Evolutionary conservation across 805 yeast genomes (phyloP).

Genomic region (Teunomyces panamensis): DNA sequence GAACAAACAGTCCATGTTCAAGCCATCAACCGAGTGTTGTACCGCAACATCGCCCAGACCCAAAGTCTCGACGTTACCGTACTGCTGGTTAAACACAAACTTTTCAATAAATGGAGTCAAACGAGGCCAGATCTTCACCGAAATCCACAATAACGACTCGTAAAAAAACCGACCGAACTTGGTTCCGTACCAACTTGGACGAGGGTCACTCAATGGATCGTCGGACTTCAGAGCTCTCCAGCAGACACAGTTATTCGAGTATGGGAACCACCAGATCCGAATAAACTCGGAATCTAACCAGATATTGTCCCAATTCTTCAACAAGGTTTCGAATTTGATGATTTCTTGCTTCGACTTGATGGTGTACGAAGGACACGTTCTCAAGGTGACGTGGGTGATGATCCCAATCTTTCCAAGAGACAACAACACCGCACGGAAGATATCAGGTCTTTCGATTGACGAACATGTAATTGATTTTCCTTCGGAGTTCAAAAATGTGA

Average conservation of each 20-base stretch:
- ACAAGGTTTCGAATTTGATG: constrained; percentile 68
- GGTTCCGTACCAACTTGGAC: constrained; percentile 85
- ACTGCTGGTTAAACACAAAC: constrained; percentile 82
- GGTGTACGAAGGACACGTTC: constrained; percentile 82
- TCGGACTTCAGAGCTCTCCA: constrained; percentile 86
- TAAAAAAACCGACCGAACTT: constrained; percentile 73
- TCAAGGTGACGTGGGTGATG: constrained; percentile 77
- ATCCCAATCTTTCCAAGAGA: constrained; percentile 92
- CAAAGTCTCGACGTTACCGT: constrained; percentile 68
- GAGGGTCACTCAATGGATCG: constrained; percentile 60
- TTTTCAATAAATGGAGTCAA: constrained; percentile 82
- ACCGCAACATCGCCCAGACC: constrained; percentile 65
- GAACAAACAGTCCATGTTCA: constrained; percentile 93
- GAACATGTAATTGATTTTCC: constrained; percentile 74
- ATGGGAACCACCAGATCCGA: constrained; percentile 98
- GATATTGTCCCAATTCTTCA: constrained; percentile 69
- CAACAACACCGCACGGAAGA: constrained; percentile 78
- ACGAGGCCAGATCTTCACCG: constrained; percentile 69
- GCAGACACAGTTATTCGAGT: constrained; percentile 75
- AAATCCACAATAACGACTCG: constrained; percentile 72
- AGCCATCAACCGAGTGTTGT: constrained; percentile 77
- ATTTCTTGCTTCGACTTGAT: constrained; percentile 80
- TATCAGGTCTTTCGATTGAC: constrained; percentile 54
- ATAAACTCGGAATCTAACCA: constrained; percentile 92
- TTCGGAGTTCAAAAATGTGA: constrained; percentile 69